Evolutionary conservation across 163 green algal species (phyloP).

Genomic region (Scenedesmus sp.): DNA sequence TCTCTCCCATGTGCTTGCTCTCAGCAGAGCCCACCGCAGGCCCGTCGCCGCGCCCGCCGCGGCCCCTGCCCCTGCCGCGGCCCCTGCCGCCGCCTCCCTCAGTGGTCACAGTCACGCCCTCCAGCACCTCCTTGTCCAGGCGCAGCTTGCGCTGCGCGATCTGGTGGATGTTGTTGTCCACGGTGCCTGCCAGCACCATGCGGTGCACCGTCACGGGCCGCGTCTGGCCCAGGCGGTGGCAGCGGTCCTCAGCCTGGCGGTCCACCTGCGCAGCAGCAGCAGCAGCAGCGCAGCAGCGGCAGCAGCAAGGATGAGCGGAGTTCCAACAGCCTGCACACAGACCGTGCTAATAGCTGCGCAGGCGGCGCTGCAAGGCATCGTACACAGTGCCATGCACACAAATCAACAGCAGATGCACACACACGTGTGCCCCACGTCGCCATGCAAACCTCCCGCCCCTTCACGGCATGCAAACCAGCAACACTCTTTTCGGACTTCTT

Average conservation of each 20-base stretch:
- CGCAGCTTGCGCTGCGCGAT: conserved; percentile 84
- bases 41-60: conserved; percentile 41
- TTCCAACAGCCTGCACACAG: background rate
- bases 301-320: background rate
- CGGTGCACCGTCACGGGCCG: conserved; percentile 90
- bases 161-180: conserved; percentile 91
- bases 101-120: conserved; percentile 60
- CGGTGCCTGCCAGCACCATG: conserved; percentile 83
- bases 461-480: too few species aligned
- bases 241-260: conserved; percentile 87
- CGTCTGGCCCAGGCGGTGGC: conserved; percentile 92
- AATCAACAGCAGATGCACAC: too few species aligned
- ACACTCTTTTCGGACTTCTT: too few species aligned
- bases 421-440: too few species aligned
- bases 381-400: too few species aligned
- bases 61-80: conserved; percentile 26
- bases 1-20: conserved; percentile 69
- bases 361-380: too few species aligned
- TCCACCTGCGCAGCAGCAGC: conserved; percentile 59
- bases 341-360: too few species aligned
- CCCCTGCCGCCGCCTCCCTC: conserved; percentile 31
- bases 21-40: conserved; percentile 35
- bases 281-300: background rate
- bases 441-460: too few species aligned
- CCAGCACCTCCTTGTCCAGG: conserved; percentile 74